Percentiles rank a stretch among this genome's conserved stretches.
Evolutionary conservation across 2,329 filamentous ascomycete genomes (phyloP).

Genomic region (Blastomyces gilchristii): DNA sequence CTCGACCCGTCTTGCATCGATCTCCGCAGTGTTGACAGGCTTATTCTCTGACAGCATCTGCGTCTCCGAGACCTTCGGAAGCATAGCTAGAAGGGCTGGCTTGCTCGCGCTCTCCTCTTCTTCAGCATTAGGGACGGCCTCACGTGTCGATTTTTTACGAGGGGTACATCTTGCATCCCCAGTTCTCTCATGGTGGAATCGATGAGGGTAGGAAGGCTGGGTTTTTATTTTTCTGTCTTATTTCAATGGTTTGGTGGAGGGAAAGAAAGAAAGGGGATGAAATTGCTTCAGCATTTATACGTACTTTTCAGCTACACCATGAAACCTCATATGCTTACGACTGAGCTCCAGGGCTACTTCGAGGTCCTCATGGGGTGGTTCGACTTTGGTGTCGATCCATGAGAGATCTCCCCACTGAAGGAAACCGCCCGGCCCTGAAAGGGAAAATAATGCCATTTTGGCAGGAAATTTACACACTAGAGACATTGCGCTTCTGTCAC

Average conservation of each 20-base stretch:
- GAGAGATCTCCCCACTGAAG: slow-evolving; percentile 1
- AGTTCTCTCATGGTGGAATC: not conserved
- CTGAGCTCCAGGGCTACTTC: not conserved
- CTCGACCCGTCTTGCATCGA: not conserved
- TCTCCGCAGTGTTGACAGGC: not conserved
- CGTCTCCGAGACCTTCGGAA: slow-evolving; percentile 2
- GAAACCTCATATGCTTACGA: not conserved
- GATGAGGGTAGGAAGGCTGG: not conserved
- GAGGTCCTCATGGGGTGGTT: not conserved
- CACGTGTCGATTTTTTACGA: not conserved
- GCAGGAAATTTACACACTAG: not conserved
- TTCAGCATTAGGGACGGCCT: not conserved
- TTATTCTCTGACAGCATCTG: not conserved
- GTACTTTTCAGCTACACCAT: not conserved
- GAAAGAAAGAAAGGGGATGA: not conserved
- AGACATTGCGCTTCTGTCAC: not conserved
- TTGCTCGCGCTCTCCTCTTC: no score
- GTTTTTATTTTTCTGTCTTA: not conserved
- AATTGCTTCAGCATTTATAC: not conserved
- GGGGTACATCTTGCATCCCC: not conserved
- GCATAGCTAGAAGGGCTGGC: not conserved
- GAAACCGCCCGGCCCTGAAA: not conserved
- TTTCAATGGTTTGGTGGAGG: not conserved
- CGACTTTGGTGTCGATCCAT: not conserved
- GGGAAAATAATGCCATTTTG: not conserved